Base-by-base conservation (phyloP, 2,329 filamentous ascomycete genomes). In the Juglanconis juglandina region DNA sequence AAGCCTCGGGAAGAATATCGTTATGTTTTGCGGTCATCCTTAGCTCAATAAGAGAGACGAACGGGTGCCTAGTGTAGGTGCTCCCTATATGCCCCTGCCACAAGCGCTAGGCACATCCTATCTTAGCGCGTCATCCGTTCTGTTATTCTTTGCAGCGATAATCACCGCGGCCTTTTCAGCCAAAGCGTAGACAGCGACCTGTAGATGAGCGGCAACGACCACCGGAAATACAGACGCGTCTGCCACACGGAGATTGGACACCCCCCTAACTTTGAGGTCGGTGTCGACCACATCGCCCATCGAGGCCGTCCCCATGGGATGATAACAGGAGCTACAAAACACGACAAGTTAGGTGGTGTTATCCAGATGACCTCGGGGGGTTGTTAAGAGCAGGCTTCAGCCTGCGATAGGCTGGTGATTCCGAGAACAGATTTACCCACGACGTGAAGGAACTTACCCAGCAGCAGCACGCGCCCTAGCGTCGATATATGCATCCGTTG, bases 221-320 rank as follows among this genome's bases (percentile, higher is more conserved):
- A 55, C 41, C 1, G 53, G 53, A 34, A 35, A 55, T 17, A 55
- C 53, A 11, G 53, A 55, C 11, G 53, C 41, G 34, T 55, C 53
- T 5, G 46, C 53, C 8, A 55, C 32, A 3, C 53, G 53, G 32
- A 55, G 53, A 11, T 44, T 34, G 4, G 10, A 55, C 41, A 35
- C 41, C 11, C 42, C 53, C 24, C 46, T 55, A 13, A 55, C 53
- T 9, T 9, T 34, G 13, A 55, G 35, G 8, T 55, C 41, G 4
- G 53, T 35, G n/a, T 55, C 53, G 30, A 55, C 41, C n/a, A 55
- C 53, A n/a, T 55, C 47, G 10, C 53, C 53, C 53, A 55, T 55
- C 8, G 53, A 37, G 34, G 24, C 44, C 1, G 53, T 55, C 8
- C 53, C 53, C n/a, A 46, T 37, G 2, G 41, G 53, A 35, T 55